Evolutionary conservation across 257 asterid species (phyloP).

Genomic region (Solanum chiquidenum): DNA sequence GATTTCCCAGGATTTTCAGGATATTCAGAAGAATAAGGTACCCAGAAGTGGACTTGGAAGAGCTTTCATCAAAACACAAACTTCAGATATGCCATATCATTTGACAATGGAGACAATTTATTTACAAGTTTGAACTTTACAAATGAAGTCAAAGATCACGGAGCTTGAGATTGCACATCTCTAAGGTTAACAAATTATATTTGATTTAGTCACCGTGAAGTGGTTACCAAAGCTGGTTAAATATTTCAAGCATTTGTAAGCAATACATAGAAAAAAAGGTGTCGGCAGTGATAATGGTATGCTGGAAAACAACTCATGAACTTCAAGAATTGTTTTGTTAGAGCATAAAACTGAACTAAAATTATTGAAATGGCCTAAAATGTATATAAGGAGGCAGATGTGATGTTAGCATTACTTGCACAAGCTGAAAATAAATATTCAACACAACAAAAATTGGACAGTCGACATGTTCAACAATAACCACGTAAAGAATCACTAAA

Average conservation of each 20-base stretch:
- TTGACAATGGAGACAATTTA: not conserved
- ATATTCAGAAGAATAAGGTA: not conserved
- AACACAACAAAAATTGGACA: not conserved
- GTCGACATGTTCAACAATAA: not conserved
- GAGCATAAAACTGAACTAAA: not conserved
- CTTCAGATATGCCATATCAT: not conserved
- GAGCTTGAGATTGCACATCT: not conserved
- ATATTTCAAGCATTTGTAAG: not conserved
- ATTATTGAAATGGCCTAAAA: not conserved
- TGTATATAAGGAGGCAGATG: not conserved
- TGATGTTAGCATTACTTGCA: not conserved
- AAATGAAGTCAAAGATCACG: not conserved
- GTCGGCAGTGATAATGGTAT: not conserved
- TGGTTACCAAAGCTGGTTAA: not conserved
- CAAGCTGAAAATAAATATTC: not conserved
- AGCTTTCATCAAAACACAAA: not conserved
- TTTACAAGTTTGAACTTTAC: not conserved
- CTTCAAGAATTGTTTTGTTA: not conserved
- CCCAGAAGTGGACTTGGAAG: not conserved
- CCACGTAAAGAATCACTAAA: not conserved
- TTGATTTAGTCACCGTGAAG: not conserved
- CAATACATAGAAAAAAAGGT: not conserved
- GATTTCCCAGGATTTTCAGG: constrained; percentile 14
- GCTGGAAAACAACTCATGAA: not conserved
- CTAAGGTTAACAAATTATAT: not conserved